Evolutionary conservation across 176 grass and related monocot genomes (phyloP), one percentile per base, ranked within the genome.

Genomic region (Triticum timopheevii): DNA sequence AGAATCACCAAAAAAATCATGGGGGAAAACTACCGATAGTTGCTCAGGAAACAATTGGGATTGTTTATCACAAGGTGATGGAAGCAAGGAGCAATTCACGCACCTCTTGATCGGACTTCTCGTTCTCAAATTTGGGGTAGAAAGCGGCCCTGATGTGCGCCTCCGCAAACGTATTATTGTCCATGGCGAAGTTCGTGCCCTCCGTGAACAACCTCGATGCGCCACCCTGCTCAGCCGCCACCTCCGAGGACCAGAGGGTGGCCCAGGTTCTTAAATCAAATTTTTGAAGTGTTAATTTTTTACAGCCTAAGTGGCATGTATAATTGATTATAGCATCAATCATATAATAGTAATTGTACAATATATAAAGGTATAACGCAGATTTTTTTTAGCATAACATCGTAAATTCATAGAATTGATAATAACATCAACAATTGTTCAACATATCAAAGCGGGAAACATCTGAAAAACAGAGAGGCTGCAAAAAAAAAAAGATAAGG

Each of bases 41-140:
- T 69, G 31, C 31, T 36, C 31, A 69, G 66, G 30, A 69, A 69
- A 69, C 66, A 69, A 7, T 35, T 35, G 15, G 65, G 5, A 68
- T 19, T 69, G 66, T 36, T 69, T 36, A 3, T 12, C 65, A 2
- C 22, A 56, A 59, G 36, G 28, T 40, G 13, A 17, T 13, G 8
- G 7, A 38, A 70, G 34, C 67, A 70, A 70, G 67, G 13, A 31
- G 11, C 35, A 22, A 71, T 67, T 20, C 31, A 83, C 82, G 36
- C 68, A 95, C 93, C 93, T 98, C 93, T 66, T 95, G 91, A 68
- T 98, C 96, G 1, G 91, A 93, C 70, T 95, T 98, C 47, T 98
- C 96, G 34, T 98, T 98, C 86, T 98, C 96, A 47, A 98, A 98
- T 76, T 98, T 98, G 40, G 96, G 96, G 77, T 95, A 98, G 82